Percentiles rank a stretch among this genome's conserved stretches.
phyloP scores from a whole-genome alignment of 495 filamentous ascomycete species.

The Penicillium longicatenatum region DNA sequence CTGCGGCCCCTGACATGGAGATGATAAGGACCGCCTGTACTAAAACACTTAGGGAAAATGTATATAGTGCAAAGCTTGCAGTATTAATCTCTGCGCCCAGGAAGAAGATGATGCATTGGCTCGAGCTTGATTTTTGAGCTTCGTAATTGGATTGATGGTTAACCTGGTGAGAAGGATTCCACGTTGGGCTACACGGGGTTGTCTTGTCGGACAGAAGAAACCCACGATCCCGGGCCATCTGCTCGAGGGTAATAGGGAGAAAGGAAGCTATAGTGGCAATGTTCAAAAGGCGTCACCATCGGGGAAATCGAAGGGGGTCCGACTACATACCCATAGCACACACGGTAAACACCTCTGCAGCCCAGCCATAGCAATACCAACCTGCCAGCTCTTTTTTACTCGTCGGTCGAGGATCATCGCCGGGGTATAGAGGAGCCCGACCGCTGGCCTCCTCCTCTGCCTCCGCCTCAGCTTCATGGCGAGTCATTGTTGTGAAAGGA shows the following conservation, averaged over 20 bases:
- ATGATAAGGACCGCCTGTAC: constrained; percentile 88
- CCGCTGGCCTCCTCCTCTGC: constrained; percentile 16
- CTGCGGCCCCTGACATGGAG: constrained; percentile 92
- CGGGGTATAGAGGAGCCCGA: constrained; percentile 58
- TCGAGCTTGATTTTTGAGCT: constrained; percentile 34
- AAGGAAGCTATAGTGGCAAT: constrained; percentile 67
- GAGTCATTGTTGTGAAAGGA: constrained; percentile 19
- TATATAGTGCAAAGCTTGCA: constrained; percentile 97
- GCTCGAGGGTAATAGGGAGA: constrained; percentile 94
- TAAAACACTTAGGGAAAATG: constrained; percentile 88
- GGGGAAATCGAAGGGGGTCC: constrained; percentile 4
- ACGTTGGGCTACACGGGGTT: constrained; percentile 65
- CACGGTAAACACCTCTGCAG: constrained; percentile 96
- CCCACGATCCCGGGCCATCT: constrained; percentile 86
- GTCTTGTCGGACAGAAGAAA: constrained; percentile 74
- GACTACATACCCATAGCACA: constrained; percentile 71
- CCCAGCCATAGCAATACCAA: constrained; percentile 97
- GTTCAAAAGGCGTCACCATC: constrained; percentile 4
- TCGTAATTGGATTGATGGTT: constrained; percentile 26
- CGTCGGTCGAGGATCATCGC: constrained; percentile 86
- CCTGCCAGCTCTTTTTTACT: constrained; percentile 85
- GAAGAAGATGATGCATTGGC: constrained; percentile 81
- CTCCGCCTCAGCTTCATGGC: constrained; percentile 22
- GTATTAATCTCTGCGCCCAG: constrained; percentile 89
- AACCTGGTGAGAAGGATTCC: constrained; percentile 36